phyloP scores from a whole-genome alignment of 1,139 yeast species.

The Candida tropicalis region DNA sequence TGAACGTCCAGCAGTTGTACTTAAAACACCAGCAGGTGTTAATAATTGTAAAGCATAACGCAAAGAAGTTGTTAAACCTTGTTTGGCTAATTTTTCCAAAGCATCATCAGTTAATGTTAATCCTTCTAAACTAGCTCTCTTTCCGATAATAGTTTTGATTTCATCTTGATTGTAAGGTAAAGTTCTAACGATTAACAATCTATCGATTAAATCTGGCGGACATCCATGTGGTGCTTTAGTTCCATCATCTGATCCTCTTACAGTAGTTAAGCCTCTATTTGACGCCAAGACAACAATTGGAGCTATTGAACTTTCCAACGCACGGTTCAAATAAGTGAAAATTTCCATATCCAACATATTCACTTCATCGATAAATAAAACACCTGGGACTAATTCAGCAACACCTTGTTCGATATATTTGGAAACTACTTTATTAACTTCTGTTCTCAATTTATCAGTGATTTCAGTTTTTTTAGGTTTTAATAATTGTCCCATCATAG shows the following conservation, averaged over 20 bases:
- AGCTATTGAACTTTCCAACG: slow-evolving; percentile 87
- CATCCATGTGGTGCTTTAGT: slow-evolving; percentile 89
- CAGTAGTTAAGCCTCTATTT: slow-evolving; percentile 89
- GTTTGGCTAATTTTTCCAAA: slow-evolving; percentile 66
- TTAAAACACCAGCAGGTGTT: slow-evolving; percentile 87
- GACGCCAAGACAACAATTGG: slow-evolving; percentile 96
- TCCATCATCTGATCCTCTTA: slow-evolving; percentile 85
- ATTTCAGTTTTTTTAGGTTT: slow-evolving; percentile 98
- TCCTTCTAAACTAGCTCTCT: slow-evolving; percentile 77
- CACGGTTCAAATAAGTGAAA: slow-evolving; percentile 91
- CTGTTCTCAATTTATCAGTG: slow-evolving; percentile 90
- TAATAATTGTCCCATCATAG: slow-evolving; percentile 98
- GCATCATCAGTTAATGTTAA: slow-evolving; percentile 68
- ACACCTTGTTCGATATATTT: slow-evolving; percentile 97
- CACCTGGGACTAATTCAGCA: slow-evolving; percentile 98
- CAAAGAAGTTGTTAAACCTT: slow-evolving; percentile 76
- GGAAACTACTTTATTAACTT: slow-evolving; percentile 94
- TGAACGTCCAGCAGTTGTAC: slow-evolving; percentile 69
- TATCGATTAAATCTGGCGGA: slow-evolving; percentile 92
- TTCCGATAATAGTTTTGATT: slow-evolving; percentile 76
- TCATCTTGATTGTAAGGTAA: slow-evolving; percentile 84
- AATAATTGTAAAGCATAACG: slow-evolving; percentile 90
- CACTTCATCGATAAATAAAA: slow-evolving; percentile 94
- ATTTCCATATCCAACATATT: slow-evolving; percentile 97
- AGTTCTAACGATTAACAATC: slow-evolving; percentile 89